Evolutionary conservation across 495 filamentous ascomycete genomes (phyloP).

Genomic region (Penicillium macrosclerotiorum): DNA sequence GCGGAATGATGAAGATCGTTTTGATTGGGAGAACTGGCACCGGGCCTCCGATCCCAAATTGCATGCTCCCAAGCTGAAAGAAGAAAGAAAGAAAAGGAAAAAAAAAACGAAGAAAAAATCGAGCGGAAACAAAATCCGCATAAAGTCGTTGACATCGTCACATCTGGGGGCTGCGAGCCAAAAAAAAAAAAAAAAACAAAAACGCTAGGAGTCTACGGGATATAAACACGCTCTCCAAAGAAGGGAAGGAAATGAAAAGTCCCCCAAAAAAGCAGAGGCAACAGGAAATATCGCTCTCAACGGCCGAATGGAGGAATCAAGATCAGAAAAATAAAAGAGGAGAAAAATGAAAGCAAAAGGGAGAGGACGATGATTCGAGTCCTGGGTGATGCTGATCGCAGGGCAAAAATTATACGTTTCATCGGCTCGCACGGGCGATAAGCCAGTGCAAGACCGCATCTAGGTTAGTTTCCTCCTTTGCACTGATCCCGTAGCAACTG

Average conservation of each 20-base stretch:
- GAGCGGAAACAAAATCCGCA: conserved; percentile 1
- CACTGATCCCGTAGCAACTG: conserved; percentile 97
- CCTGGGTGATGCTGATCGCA: background rate
- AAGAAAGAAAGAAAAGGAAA: background rate
- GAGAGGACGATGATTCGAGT: background rate
- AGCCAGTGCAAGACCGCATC: conserved; percentile 97
- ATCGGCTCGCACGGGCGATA: conserved; percentile 73
- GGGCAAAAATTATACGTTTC: background rate
- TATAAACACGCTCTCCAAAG: conserved; percentile 5
- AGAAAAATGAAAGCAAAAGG: background rate
- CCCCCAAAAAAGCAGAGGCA: background rate
- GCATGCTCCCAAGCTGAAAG: conserved; percentile 10
- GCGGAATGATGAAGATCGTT: conserved; percentile 5
- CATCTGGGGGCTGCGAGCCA: conserved; percentile 21
- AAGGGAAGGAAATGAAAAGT: conserved; percentile 1
- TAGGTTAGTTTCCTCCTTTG: conserved; percentile 97
- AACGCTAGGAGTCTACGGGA: conserved; percentile 22
- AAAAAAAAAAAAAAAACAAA: too few relatives aligned
- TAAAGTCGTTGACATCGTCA: conserved; percentile 22
- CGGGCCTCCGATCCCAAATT: conserved; percentile 4
- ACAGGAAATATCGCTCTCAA: conserved; percentile 4
- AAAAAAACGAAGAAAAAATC: background rate
- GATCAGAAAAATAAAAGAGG: background rate
- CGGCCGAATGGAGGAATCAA: background rate
- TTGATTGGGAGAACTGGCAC: conserved; percentile 4